phyloP scores from a whole-genome alignment of 495 filamentous ascomycete species.

The Xylona heveae region DNA sequence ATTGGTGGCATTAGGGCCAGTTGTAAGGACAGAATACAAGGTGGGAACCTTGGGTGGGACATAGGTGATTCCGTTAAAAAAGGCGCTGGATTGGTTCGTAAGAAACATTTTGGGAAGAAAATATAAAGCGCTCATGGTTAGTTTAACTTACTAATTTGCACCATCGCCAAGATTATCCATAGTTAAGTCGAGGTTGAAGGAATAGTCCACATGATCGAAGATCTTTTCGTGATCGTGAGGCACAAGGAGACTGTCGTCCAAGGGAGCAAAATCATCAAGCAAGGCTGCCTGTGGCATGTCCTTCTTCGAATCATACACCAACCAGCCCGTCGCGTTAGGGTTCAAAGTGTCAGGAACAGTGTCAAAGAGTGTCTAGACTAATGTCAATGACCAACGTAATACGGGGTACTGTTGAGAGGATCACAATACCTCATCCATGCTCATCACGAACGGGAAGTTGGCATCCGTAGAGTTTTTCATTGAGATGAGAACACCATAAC shows the following conservation, averaged over 20 bases:
- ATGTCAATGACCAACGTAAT: background rate
- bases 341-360: constrained; percentile 38
- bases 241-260: constrained; percentile 53
- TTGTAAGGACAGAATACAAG: constrained; percentile 50
- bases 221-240: constrained; percentile 39
- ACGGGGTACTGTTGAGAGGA: no score
- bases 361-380: constrained; percentile 43
- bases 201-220: constrained; percentile 33
- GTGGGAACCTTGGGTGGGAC: constrained; percentile 54
- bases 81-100: constrained; percentile 30
- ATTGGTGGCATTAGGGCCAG: constrained; percentile 39
- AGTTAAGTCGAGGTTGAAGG: constrained; percentile 37
- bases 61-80: constrained; percentile 68
- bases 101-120: constrained; percentile 11
- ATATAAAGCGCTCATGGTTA: background rate
- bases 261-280: constrained; percentile 36
- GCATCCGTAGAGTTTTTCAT: constrained; percentile 36
- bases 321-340: constrained; percentile 60
- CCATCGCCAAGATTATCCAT: constrained; percentile 58
- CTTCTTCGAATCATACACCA: constrained; percentile 44
- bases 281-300: constrained; percentile 31
- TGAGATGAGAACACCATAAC: constrained; percentile 46
- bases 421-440: constrained; percentile 31
- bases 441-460: constrained; percentile 42
- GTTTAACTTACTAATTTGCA: constrained; percentile 39